Evolutionary conservation across 768 basidiomycete species (phyloP).

Genomic region (Ephemerocybe angulata): DNA sequence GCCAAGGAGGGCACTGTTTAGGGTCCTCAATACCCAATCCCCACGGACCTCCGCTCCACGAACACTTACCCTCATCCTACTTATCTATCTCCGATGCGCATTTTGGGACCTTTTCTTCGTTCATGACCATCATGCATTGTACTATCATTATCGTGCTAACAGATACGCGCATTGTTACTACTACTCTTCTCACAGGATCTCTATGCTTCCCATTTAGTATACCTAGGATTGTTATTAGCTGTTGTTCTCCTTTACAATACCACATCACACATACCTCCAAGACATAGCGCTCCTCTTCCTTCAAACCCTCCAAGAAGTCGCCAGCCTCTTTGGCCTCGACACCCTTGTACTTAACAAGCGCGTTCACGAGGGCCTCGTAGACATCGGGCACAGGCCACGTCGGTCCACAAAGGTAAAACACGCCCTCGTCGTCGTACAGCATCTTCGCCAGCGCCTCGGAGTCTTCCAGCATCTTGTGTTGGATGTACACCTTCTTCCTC

Average conservation of each 20-base stretch:
- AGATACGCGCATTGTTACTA: not conserved
- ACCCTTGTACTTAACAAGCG: conserved; percentile 69
- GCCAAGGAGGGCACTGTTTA: conserved; percentile 3
- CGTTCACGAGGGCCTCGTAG: conserved; percentile 84
- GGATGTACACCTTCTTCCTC: conserved; percentile 93
- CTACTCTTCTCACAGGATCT: not conserved
- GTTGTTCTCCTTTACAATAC: not conserved
- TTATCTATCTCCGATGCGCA: not conserved
- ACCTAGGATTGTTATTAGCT: conserved; percentile 5
- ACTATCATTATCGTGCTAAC: not conserved
- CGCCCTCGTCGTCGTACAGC: conserved; percentile 70
- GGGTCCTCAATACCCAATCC: not conserved
- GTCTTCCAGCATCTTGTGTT: conserved; percentile 96
- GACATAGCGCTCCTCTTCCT: conserved; percentile 97
- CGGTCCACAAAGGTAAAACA: conserved; percentile 96
- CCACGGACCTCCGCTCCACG: not conserved
- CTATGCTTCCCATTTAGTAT: conserved; percentile 2
- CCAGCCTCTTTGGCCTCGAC: conserved; percentile 64
- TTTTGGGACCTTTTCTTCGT: not conserved
- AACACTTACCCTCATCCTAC: not conserved
- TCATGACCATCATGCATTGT: not conserved
- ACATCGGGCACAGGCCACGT: conserved; percentile 99
- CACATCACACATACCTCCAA: conserved; percentile 65
- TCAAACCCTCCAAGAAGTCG: conserved; percentile 79
- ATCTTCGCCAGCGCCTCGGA: conserved; percentile 70